Conservation (phyloP, 169 alveolate species). For the Cryptosporidium viatorum region DNA sequence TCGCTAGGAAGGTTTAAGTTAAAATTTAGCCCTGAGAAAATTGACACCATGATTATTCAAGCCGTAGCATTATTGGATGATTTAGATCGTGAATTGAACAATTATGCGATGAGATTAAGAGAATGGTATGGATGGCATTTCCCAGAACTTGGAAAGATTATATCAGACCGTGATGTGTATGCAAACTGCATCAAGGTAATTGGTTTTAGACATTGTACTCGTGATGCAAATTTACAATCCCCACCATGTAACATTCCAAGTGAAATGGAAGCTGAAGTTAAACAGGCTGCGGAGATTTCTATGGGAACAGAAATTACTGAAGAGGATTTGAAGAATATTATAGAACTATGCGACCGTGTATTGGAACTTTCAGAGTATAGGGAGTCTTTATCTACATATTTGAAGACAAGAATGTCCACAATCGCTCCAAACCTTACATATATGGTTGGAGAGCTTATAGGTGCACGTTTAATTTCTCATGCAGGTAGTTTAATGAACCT, state of each 20-base stretch:
- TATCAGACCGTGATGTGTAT: constrained; percentile 92
- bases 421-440: constrained; percentile 99
- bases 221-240: constrained; percentile 80
- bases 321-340: constrained; percentile 94
- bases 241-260: constrained; percentile 87
- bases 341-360: constrained; percentile 94
- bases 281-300: constrained; percentile 98
- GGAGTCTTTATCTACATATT: constrained; percentile 92
- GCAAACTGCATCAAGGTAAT: constrained; percentile 91
- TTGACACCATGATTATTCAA: constrained; percentile 99
- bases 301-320: constrained; percentile 99
- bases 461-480: constrained; percentile 99
- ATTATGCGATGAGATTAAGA: constrained; percentile 98
- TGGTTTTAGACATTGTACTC: constrained; percentile 89
- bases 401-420: constrained; percentile 97
- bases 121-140: constrained; percentile 99
- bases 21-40: constrained; percentile 98
- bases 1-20: constrained; percentile 94
- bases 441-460: constrained; percentile 99
- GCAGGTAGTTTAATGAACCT: constrained; percentile 97
- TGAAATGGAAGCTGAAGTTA: constrained; percentile 95
- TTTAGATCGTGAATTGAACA: constrained; percentile 97
- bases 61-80: constrained; percentile 98
- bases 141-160: constrained; percentile 98
- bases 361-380: constrained; percentile 96